Conservation (phyloP, 2,329 filamentous ascomycete genomes). For the Fusarium euwallaceae region DNA sequence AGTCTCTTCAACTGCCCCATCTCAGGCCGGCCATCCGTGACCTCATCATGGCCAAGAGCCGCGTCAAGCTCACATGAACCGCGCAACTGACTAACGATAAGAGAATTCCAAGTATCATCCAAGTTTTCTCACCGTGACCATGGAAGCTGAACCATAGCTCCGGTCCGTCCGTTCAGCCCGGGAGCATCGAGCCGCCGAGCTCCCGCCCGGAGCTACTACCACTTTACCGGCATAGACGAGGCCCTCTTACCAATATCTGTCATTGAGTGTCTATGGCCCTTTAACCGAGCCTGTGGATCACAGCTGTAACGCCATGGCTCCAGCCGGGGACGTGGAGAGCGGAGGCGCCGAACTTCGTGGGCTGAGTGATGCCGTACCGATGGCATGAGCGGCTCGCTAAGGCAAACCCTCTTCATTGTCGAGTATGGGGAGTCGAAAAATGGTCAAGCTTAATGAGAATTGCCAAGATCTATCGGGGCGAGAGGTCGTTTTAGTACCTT, state of each 20-base stretch:
- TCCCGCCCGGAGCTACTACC: background rate
- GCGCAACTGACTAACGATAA: background rate
- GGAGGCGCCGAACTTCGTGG: slow-evolving; percentile 36
- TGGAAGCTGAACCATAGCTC: background rate
- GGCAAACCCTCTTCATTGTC: background rate
- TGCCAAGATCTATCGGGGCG: slow-evolving; percentile 13
- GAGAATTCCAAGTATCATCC: background rate
- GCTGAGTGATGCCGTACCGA: background rate
- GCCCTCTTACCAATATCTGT: slow-evolving; percentile 20
- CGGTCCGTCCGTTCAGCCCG: slow-evolving; percentile 3
- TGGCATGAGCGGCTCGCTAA: background rate
- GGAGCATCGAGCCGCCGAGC: slow-evolving; percentile 9
- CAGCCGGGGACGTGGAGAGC: slow-evolving; percentile 1
- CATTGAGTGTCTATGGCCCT: background rate
- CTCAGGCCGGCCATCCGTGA: background rate
- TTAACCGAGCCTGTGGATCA: slow-evolving; percentile 1
- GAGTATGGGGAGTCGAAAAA: background rate
- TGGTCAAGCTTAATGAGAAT: background rate
- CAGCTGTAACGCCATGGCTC: slow-evolving; percentile 1
- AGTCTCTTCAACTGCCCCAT: background rate
- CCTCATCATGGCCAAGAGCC: background rate
- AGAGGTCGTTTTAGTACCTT: slow-evolving; percentile 3
- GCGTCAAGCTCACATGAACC: background rate
- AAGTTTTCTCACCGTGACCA: background rate
- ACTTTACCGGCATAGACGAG: background rate